Evolutionary conservation across 208 protist species (phyloP).

Genomic region (Leishmania guyanensis): DNA sequence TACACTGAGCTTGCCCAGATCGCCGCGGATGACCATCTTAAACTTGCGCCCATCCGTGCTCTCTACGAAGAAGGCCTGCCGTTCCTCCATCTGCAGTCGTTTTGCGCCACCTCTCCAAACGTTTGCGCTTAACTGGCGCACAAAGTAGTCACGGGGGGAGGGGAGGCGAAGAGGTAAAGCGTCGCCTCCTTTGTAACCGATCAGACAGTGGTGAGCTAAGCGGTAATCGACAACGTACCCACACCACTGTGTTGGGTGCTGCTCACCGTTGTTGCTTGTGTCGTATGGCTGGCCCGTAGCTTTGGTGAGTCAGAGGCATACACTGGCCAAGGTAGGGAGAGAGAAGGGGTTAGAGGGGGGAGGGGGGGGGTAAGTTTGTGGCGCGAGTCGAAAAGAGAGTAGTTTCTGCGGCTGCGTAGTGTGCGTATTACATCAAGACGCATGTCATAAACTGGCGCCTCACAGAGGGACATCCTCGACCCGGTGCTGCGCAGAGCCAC

Average conservation of each 20-base stretch:
- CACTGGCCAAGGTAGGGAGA: neutral
- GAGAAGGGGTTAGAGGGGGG: neutral
- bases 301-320: neutral
- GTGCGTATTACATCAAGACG: neutral
- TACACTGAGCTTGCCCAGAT: slow-evolving; percentile 71
- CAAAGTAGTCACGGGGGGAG: neutral
- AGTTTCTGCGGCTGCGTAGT: neutral
- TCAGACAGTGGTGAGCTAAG: neutral
- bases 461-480: neutral
- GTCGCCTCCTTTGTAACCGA: neutral
- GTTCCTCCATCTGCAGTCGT: slow-evolving; percentile 40
- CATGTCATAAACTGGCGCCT: neutral
- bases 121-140: neutral
- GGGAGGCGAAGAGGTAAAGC: neutral
- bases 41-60: slow-evolving; percentile 76
- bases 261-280: neutral
- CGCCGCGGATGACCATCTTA: slow-evolving; percentile 87
- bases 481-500: neutral
- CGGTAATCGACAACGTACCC: neutral
- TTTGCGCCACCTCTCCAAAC: neutral
- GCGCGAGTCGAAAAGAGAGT: neutral
- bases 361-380: neutral
- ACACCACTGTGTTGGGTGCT: neutral
- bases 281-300: neutral
- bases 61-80: slow-evolving; percentile 76